Base-by-base conservation (phyloP, 352 stramenopile genomes). In the Elongisporangium anandrum region DNA sequence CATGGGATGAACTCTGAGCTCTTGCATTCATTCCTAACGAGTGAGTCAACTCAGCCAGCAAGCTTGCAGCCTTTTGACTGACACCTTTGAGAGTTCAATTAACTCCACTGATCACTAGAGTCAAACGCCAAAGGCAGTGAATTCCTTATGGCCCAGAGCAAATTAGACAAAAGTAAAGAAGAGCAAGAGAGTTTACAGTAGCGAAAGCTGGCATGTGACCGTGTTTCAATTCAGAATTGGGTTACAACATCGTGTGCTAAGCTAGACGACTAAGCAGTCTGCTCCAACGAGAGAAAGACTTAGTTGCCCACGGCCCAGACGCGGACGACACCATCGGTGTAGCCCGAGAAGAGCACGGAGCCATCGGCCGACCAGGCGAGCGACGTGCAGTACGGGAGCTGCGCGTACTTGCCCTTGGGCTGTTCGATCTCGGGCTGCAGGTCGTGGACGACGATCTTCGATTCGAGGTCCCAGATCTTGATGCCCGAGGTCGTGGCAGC, bases 391-490 rank as follows among this genome's bases (percentile, higher is more conserved):
- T 98, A 88, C 54, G 97, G 97, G 29, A 90, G 81, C 74, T 93
- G 89, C 29, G 94, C 95, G 71, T 98, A 97, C 78, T 98, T 97
- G 68, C 90, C 88, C 73, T 95, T 93, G 47, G 90, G 79, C 63
- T 84, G 71, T 66, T 95, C 86, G 58, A 98, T 89, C 63, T 98
- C 92, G 5, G 95, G 95, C 61, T 88, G 79, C 63, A 99, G 79
- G 67, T 99, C 97, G 77, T 99, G 97, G 48, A 99, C 97, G 21
- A 99, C 86, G 63, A 98, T 85, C 95, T 99, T 99, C 58, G 85
- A 98, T 82, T 99, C 98, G 38, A 99, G 87, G 77, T 99, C 98
- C 97, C 97, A 99, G 84, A 99, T 99, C 92, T 99, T 99, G 87
- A 99, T 99, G 77, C 88, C 88, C 59, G 96, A 95, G 57, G 96